Conservation (phyloP, 345 rosid species). For the Ricinus communis region DNA sequence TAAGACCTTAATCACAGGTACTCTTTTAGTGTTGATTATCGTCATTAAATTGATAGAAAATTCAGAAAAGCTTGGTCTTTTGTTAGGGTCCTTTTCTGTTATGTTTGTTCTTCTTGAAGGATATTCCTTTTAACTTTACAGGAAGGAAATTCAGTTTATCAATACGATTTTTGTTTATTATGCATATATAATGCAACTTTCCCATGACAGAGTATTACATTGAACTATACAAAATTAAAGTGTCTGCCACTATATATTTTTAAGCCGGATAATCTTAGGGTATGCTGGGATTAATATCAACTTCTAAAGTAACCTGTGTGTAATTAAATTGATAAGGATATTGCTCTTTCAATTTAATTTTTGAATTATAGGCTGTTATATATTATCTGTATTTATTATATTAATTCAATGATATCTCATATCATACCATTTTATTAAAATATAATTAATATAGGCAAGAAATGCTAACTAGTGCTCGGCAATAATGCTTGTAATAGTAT, state of each 20-base stretch:
- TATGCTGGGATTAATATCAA: not conserved
- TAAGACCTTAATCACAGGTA: constrained; percentile 31
- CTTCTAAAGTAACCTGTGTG: not conserved
- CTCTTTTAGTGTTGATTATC: constrained; percentile 30
- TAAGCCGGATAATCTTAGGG: not conserved
- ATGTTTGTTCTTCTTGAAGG: constrained; percentile 35
- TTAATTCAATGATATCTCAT: too few relatives aligned
- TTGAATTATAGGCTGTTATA: too few relatives aligned
- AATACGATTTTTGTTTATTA: not conserved
- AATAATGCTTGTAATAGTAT: too few relatives aligned
- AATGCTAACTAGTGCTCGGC: too few relatives aligned
- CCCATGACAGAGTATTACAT: not conserved
- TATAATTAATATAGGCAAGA: too few relatives aligned
- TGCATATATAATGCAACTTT: not conserved
- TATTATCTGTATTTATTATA: too few relatives aligned
- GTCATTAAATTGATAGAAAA: constrained; percentile 29
- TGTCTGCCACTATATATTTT: not conserved
- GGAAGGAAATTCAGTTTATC: not conserved
- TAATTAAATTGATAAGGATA: not conserved
- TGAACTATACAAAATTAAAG: not conserved
- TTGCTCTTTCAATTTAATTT: too few relatives aligned
- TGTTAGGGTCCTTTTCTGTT: constrained; percentile 32
- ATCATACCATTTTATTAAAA: too few relatives aligned
- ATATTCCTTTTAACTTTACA: constrained; percentile 51
- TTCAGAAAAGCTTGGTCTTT: constrained; percentile 36